Evolutionary conservation across 2,329 filamentous ascomycete species (phyloP).

Genomic region (Ascochyta koolunga): DNA sequence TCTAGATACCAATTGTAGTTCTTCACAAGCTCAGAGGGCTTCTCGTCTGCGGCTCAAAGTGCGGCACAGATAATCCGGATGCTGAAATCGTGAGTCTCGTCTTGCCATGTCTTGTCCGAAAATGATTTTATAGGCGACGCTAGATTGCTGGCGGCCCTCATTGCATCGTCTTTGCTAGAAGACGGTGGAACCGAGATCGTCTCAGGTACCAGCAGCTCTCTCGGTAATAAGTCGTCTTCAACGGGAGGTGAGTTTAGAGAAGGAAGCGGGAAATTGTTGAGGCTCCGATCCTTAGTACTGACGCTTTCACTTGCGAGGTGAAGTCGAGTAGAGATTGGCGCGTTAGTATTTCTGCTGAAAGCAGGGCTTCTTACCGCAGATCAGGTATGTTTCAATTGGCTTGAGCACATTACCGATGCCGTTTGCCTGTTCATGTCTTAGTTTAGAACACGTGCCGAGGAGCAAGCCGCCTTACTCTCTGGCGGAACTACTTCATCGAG

Average conservation of each 20-base stretch:
- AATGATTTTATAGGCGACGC: not conserved
- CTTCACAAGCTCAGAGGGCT: not conserved
- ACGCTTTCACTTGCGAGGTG: not conserved
- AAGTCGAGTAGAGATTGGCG: not conserved
- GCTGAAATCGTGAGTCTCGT: not conserved
- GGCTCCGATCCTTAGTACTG: not conserved
- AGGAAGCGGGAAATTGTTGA: too few species aligned
- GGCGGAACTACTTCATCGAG: not conserved
- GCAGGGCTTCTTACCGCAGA: too few species aligned
- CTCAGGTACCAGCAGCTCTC: too few species aligned
- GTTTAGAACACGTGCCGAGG: too few species aligned
- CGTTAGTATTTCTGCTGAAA: not conserved
- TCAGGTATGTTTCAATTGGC: too few species aligned
- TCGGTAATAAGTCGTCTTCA: too few species aligned
- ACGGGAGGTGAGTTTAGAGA: too few species aligned
- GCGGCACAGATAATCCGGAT: not conserved
- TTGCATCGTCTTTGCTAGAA: too few species aligned
- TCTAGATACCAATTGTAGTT: conserved; percentile 27
- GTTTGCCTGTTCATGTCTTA: too few species aligned
- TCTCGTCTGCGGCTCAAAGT: not conserved
- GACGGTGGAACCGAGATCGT: too few species aligned
- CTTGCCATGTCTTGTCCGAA: not conserved
- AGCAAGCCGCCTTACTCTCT: too few species aligned
- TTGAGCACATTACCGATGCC: too few species aligned
- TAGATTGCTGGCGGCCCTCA: not conserved